Conservation (phyloP, 176 grass and related monocot genomes). For the Pontederia paniculata region DNA sequence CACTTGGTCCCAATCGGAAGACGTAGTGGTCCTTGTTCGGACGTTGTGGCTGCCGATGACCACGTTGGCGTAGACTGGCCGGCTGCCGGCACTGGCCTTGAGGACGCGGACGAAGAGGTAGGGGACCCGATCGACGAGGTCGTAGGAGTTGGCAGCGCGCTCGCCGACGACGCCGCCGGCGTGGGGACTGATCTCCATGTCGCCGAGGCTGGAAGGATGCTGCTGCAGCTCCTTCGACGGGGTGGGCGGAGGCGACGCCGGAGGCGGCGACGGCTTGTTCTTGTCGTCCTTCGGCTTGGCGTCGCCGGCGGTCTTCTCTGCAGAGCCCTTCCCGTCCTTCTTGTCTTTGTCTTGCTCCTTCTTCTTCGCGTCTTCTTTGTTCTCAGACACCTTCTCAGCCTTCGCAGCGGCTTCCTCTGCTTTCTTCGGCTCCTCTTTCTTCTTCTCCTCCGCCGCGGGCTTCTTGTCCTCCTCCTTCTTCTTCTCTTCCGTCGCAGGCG, state of each 20-base stretch:
- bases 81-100: conserved; percentile 34
- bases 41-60: conserved; percentile 71
- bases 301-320: conserved; percentile 38
- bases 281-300: conserved; percentile 31
- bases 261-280: conserved; percentile 26
- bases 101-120: conserved; percentile 96
- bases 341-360: conserved; percentile 29
- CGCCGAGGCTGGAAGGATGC: conserved; percentile 26
- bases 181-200: conserved; percentile 61
- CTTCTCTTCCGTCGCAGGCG: conserved; percentile 3
- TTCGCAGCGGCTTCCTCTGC: conserved; percentile 16
- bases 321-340: conserved; percentile 13
- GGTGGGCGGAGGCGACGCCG: conserved; percentile 26
- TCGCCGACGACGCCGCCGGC: conserved; percentile 17
- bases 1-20: conserved; percentile 84
- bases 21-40: conserved; percentile 31
- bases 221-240: conserved; percentile 49
- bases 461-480: conserved; percentile 18
- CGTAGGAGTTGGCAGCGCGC: conserved; percentile 48
- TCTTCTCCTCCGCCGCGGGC: neutral
- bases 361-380: conserved; percentile 37
- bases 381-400: too few species aligned
- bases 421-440: conserved; percentile 41
- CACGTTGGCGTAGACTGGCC: conserved; percentile 47
- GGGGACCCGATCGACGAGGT: conserved; percentile 68